Percentiles rank a stretch among this genome's conserved stretches.
phyloP scores from a whole-genome alignment of 129 eudicot species.

The Cynara cardunculus region DNA sequence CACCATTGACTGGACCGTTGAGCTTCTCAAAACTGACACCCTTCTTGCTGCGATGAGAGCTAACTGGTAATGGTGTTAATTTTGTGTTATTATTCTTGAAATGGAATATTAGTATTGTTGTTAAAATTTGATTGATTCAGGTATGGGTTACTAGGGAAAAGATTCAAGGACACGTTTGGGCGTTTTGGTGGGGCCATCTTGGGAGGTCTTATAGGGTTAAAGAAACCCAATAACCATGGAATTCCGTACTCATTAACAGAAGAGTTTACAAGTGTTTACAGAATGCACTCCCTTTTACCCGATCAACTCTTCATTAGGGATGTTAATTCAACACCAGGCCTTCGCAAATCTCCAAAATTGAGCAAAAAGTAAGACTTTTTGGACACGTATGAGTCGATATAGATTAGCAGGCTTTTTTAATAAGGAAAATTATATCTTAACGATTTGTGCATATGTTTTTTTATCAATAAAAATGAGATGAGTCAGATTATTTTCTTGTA shows the following conservation, averaged over 20 bases:
- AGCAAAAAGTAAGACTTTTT: constrained; percentile 23
- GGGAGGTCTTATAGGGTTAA: not conserved
- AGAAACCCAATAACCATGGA: not conserved
- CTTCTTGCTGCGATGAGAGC: constrained; percentile 52
- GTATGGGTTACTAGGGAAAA: constrained; percentile 38
- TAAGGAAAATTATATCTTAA: too few relatives aligned
- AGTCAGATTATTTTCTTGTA: too few relatives aligned
- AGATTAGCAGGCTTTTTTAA: not conserved
- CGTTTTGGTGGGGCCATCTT: not conserved
- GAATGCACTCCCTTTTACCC: not conserved
- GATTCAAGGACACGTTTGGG: not conserved
- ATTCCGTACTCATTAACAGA: not conserved
- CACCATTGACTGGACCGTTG: constrained; percentile 76
- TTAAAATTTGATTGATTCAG: constrained; percentile 1
- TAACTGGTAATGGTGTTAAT: constrained; percentile 40
- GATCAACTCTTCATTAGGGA: not conserved
- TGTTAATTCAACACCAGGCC: not conserved
- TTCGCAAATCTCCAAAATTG: constrained; percentile 30
- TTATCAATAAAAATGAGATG: too few relatives aligned
- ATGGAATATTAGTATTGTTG: not conserved
- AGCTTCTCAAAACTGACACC: constrained; percentile 56
- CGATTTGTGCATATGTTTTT: too few relatives aligned
- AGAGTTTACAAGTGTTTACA: not conserved
- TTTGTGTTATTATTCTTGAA: not conserved
- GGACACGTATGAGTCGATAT: not conserved